phyloP scores from a whole-genome alignment of 2,329 filamentous ascomycete genomes.

The Cladosporium sp. region DNA sequence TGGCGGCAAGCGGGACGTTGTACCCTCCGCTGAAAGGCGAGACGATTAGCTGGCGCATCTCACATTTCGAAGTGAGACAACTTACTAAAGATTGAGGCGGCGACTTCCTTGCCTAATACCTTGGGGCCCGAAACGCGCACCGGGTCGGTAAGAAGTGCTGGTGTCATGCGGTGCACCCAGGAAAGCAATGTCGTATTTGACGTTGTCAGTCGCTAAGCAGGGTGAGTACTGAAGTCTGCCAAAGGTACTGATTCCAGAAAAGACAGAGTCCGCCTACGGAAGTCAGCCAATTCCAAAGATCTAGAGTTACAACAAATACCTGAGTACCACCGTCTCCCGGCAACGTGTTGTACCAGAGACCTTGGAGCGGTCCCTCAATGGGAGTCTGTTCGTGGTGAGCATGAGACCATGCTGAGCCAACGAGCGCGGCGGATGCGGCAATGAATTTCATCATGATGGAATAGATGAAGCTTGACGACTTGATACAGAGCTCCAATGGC shows the following conservation, averaged over 20 bases:
- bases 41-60: too few species aligned
- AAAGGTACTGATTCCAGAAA: slow-evolving; percentile 51
- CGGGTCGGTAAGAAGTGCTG: slow-evolving; percentile 43
- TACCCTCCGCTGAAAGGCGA: slow-evolving; percentile 64
- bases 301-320: slow-evolving; percentile 40
- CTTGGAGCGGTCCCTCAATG: slow-evolving; percentile 65
- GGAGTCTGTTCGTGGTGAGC: slow-evolving; percentile 55
- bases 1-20: slow-evolving; percentile 81
- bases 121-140: slow-evolving; percentile 73
- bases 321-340: slow-evolving; percentile 82
- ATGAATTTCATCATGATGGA: slow-evolving; percentile 9
- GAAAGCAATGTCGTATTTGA: slow-evolving; percentile 45
- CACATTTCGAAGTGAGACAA: slow-evolving; percentile 54
- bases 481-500: too few species aligned
- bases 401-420: slow-evolving; percentile 56
- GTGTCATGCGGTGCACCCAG: slow-evolving; percentile 49
- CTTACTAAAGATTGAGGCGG: too few species aligned
- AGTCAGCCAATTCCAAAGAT: not conserved
- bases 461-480: too few species aligned
- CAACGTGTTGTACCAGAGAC: slow-evolving; percentile 77
- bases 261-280: slow-evolving; percentile 74
- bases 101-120: slow-evolving; percentile 81
- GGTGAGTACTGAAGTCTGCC: slow-evolving; percentile 46
- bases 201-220: slow-evolving; percentile 45
- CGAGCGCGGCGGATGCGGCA: slow-evolving; percentile 25